These are phyloP conservation scores for Trichosanthes cucumerina DNA, from an alignment of 306 rosid genomes.

Conservation along the genomic window DNA sequence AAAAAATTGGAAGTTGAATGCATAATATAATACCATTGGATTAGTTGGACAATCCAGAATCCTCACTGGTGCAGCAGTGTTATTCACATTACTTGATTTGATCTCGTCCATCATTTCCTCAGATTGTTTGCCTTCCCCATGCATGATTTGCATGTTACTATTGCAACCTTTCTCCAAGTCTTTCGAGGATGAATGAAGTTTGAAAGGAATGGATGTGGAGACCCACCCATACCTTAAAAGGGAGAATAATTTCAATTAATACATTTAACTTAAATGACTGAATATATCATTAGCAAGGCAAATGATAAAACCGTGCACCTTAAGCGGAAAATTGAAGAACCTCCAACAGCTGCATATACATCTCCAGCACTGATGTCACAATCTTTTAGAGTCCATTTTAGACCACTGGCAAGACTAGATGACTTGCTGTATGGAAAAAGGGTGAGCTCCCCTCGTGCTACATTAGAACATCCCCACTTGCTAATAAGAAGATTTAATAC, in stretches of 20 bases:
- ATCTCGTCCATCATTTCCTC: conserved; percentile 19
- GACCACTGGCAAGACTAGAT: conserved; percentile 24
- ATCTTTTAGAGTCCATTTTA: conserved; percentile 64
- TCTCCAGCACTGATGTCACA: conserved; percentile 35
- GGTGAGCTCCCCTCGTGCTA: conserved; percentile 50
- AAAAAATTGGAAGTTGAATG: conserved; percentile 3
- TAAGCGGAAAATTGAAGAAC: conserved; percentile 63
- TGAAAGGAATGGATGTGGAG: conserved; percentile 20
- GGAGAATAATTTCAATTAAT: conserved; percentile 17
- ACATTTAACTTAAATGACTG: conserved; percentile 9
- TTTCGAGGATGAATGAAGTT: conserved; percentile 18
- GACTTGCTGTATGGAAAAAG: conserved; percentile 44
- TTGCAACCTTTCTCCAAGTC: conserved; percentile 16
- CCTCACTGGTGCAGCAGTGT: conserved; percentile 25
- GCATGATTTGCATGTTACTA: conserved; percentile 12
- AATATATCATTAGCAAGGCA: neutral
- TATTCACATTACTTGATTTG: conserved; percentile 19
- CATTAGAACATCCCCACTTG: conserved; percentile 71
- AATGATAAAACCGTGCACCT: conserved; percentile 29
- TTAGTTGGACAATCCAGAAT: conserved; percentile 15
- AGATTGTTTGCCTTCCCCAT: conserved; percentile 20
- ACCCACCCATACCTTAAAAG: conserved; percentile 82
- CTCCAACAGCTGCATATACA: conserved; percentile 67
- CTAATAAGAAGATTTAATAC: conserved; percentile 56
- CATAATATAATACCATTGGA: conserved; percentile 24